Evolutionary conservation across 495 filamentous ascomycete species (phyloP).

Genomic region (Lophium mytilinum): DNA sequence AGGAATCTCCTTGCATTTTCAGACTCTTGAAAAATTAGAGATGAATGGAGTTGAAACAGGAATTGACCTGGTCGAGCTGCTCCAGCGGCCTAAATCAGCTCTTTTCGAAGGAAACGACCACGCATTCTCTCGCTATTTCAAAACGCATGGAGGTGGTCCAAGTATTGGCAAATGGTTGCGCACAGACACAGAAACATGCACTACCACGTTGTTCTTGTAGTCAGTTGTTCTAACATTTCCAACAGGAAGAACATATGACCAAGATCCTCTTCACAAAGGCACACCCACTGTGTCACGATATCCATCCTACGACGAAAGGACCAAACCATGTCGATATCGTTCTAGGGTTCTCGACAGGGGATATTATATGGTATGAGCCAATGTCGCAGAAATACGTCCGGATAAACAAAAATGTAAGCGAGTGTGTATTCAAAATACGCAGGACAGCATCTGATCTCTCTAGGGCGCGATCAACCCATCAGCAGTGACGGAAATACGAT

Average conservation of each 20-base stretch:
- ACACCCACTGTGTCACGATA: slow-evolving; percentile 89
- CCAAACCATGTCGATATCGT: slow-evolving; percentile 76
- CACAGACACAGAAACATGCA: too few species aligned
- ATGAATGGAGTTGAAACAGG: too few species aligned
- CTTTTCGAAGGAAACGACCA: too few species aligned
- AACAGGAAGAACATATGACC: slow-evolving; percentile 68
- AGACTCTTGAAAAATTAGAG: too few species aligned
- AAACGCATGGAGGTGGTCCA: too few species aligned
- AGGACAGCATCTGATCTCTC: slow-evolving; percentile 3
- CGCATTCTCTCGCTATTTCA: too few species aligned
- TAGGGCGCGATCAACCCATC: slow-evolving; percentile 79
- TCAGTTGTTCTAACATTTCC: not conserved
- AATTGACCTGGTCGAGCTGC: too few species aligned
- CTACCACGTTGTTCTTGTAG: too few species aligned
- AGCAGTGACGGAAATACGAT: slow-evolving; percentile 77
- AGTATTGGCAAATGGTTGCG: too few species aligned
- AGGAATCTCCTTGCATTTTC: too few species aligned
- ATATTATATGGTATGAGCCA: slow-evolving; percentile 98
- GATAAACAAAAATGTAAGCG: slow-evolving; percentile 80
- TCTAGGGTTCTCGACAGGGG: slow-evolving; percentile 90
- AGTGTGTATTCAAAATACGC: not conserved
- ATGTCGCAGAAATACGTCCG: slow-evolving; percentile 93
- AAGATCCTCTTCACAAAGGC: slow-evolving; percentile 96
- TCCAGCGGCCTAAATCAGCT: too few species aligned
- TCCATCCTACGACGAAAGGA: slow-evolving; percentile 76